Evolutionary conservation across 2,329 filamentous ascomycete species (phyloP).

Genomic region (Fusarium agapanthi): DNA sequence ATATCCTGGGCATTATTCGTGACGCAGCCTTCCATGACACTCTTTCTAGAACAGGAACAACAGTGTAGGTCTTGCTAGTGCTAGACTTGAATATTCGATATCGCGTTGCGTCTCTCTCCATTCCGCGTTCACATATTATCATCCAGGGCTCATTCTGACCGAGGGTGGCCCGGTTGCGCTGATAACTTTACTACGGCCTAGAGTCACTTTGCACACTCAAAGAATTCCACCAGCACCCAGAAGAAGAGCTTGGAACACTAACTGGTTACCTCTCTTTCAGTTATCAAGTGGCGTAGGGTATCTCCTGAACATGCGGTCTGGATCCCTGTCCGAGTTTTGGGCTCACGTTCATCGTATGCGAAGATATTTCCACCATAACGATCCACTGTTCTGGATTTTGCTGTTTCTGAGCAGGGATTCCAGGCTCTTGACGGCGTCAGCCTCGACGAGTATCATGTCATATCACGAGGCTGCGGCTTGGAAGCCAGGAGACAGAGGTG

Average conservation of each 20-base stretch:
- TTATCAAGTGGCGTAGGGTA: slow-evolving; percentile 24
- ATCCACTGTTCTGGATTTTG: slow-evolving; percentile 39
- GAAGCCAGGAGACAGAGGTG: slow-evolving; percentile 7
- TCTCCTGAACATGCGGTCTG: slow-evolving; percentile 37
- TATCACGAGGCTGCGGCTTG: slow-evolving; percentile 36
- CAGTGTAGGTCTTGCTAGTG: slow-evolving; percentile 3
- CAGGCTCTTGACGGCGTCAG: slow-evolving; percentile 9
- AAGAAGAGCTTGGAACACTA: slow-evolving; percentile 10
- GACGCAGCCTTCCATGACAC: slow-evolving; percentile 23
- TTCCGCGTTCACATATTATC: slow-evolving; percentile 28
- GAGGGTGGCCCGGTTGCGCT: slow-evolving; percentile 17
- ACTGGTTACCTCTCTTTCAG: neutral
- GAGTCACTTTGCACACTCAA: slow-evolving; percentile 16
- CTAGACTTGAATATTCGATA: slow-evolving; percentile 22
- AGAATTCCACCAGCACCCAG: slow-evolving; percentile 11
- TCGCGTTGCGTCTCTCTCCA: slow-evolving; percentile 8
- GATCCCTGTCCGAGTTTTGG: slow-evolving; percentile 37
- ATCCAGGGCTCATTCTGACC: slow-evolving; percentile 18
- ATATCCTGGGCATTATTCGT: slow-evolving; percentile 19
- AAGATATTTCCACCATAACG: slow-evolving; percentile 38
- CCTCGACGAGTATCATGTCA: slow-evolving; percentile 26
- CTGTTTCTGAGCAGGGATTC: slow-evolving; percentile 28
- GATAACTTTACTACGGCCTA: slow-evolving; percentile 3
- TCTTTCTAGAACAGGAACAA: slow-evolving; percentile 13
- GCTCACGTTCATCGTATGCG: slow-evolving; percentile 22